phyloP scores from a whole-genome alignment of 192 early-diverging fungal genomes.

The Pilobolus umbonatus region DNA sequence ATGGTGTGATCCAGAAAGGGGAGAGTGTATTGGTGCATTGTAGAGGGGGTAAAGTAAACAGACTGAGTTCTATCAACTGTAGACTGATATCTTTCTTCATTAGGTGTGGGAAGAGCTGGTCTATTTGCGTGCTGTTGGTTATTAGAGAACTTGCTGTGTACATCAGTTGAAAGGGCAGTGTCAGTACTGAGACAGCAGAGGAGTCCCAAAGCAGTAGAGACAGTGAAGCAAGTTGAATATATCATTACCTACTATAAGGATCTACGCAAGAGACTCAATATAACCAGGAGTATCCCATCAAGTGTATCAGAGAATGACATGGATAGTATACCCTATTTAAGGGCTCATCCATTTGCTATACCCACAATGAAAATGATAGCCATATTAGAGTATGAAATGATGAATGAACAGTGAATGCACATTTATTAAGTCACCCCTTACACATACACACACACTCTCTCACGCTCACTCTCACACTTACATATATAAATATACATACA shows the following conservation, averaged over 20 bases:
- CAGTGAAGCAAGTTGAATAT: slow-evolving; percentile 58
- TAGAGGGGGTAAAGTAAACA: slow-evolving; percentile 47
- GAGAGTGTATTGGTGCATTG: slow-evolving; percentile 65
- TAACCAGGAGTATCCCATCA: too few relatives aligned
- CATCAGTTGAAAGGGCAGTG: slow-evolving; percentile 48
- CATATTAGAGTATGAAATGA: too few relatives aligned
- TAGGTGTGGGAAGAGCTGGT: slow-evolving; percentile 71
- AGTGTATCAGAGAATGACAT: too few relatives aligned
- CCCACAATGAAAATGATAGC: too few relatives aligned
- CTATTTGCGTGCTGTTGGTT: slow-evolving; percentile 75
- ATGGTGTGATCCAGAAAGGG: slow-evolving; percentile 40
- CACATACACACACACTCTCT: too few relatives aligned
- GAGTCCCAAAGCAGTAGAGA: slow-evolving; percentile 70
- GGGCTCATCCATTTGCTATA: too few relatives aligned
- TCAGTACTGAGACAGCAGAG: slow-evolving; percentile 51
- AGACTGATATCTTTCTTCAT: neutral
- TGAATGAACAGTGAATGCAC: too few relatives aligned
- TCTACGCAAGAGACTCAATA: neutral
- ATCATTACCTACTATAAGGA: slow-evolving; percentile 35
- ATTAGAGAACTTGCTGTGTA: slow-evolving; percentile 48
- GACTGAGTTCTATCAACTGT: slow-evolving; percentile 6
- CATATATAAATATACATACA: too few relatives aligned
- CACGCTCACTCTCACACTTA: too few relatives aligned
- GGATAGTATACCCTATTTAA: too few relatives aligned
- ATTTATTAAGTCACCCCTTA: too few relatives aligned